Conservation (phyloP, 352 stramenopile genomes). For the Phytophthora pinifolia region DNA sequence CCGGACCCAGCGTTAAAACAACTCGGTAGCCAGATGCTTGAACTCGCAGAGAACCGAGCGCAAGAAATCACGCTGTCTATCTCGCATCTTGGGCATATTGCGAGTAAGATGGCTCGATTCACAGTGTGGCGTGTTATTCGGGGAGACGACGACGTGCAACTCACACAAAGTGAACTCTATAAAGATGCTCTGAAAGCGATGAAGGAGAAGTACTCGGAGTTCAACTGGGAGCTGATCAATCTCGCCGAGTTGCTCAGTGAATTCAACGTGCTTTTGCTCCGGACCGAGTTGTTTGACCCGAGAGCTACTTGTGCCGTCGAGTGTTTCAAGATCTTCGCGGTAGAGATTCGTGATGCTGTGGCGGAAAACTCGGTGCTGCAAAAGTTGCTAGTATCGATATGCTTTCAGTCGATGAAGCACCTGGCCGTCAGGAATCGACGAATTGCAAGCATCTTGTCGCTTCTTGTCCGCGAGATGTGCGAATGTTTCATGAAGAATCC, state of each 20-base stretch:
- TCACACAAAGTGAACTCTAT: slow-evolving; percentile 39
- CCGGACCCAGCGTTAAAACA: slow-evolving; percentile 35
- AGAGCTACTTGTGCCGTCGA: slow-evolving; percentile 55
- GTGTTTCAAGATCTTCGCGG: slow-evolving; percentile 68
- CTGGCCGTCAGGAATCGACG: slow-evolving; percentile 34
- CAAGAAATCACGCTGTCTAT: slow-evolving; percentile 41
- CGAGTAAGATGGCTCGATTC: slow-evolving; percentile 71
- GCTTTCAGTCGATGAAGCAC: slow-evolving; percentile 64
- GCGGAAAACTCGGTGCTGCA: slow-evolving; percentile 47
- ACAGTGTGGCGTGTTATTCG: slow-evolving; percentile 54
- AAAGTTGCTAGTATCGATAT: slow-evolving; percentile 67
- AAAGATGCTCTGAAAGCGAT: slow-evolving; percentile 52
- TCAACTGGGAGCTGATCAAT: slow-evolving; percentile 67
- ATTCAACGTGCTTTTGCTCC: slow-evolving; percentile 63
- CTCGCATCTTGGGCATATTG: slow-evolving; percentile 60
- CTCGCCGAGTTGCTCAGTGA: slow-evolving; percentile 56
- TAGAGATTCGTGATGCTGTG: slow-evolving; percentile 44
- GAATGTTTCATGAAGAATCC: slow-evolving; percentile 62
- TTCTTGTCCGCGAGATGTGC: slow-evolving; percentile 61
- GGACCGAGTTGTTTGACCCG: slow-evolving; percentile 37
- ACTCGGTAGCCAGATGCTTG: slow-evolving; percentile 45
- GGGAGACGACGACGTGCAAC: slow-evolving; percentile 21
- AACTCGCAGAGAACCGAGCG: slow-evolving; percentile 48
- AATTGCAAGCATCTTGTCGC: slow-evolving; percentile 41
- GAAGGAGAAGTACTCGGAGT: slow-evolving; percentile 67